Percentiles rank a stretch among this genome's conserved stretches.
phyloP scores from a whole-genome alignment of 2,329 filamentous ascomycete genomes.

The Fusarium veterinarium region DNA sequence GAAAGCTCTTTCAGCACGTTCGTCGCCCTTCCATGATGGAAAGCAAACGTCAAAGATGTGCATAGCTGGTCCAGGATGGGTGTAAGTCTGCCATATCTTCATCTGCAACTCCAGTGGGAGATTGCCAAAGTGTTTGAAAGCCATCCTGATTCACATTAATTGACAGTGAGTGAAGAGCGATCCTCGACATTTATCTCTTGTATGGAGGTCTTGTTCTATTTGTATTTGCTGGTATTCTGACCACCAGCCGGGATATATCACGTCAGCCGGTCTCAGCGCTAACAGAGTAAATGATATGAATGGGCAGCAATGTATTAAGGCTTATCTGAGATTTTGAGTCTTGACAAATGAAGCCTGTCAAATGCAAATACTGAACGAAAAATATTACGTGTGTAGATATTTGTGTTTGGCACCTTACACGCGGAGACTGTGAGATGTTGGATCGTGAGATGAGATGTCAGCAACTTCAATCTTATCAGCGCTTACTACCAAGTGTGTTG shows the following conservation, averaged over 20 bases:
- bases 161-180: too few species aligned
- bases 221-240: neutral
- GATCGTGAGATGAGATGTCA: neutral
- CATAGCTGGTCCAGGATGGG: conserved; percentile 36
- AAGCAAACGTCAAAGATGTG: conserved; percentile 47
- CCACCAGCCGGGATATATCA: neutral
- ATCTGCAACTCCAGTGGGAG: conserved; percentile 42
- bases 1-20: conserved; percentile 28
- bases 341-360: neutral
- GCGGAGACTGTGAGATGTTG: neutral
- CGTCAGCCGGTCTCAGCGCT: conserved; percentile 33
- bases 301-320: neutral
- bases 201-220: neutral
- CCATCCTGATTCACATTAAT: conserved; percentile 18
- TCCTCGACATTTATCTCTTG: neutral
- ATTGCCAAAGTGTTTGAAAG: conserved; percentile 34
- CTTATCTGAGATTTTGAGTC: neutral
- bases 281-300: neutral
- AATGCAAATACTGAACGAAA: neutral
- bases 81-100: conserved; percentile 40
- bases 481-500: neutral
- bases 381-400: neutral
- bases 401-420: neutral
- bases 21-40: conserved; percentile 36
- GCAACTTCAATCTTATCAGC: neutral